phyloP scores from a whole-genome alignment of 2,329 filamentous ascomycete genomes.

The Amauroascus verrucosus region DNA sequence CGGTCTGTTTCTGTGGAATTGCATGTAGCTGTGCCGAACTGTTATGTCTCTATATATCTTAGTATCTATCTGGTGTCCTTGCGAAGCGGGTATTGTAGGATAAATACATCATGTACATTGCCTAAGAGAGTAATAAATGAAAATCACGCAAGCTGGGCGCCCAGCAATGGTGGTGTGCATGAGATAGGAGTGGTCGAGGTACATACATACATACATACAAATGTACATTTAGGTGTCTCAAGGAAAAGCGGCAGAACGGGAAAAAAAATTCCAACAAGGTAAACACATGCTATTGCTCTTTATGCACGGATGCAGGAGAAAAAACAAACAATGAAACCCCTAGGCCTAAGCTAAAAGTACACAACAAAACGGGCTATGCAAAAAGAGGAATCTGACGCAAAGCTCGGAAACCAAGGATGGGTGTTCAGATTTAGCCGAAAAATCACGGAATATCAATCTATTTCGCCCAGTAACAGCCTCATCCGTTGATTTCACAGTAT shows the following conservation, averaged over 20 bases:
- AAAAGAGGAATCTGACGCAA: neutral
- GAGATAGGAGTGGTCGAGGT: neutral
- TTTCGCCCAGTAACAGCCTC: neutral
- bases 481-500: neutral
- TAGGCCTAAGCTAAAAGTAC: slow-evolving; percentile 11
- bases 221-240: no score
- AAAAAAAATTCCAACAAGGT: neutral
- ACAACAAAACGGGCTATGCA: slow-evolving; percentile 1
- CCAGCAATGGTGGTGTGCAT: neutral
- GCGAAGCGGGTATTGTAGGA: no score
- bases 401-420: neutral
- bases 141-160: neutral
- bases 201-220: neutral
- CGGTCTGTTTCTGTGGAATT: no score
- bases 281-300: neutral
- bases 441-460: neutral
- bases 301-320: neutral
- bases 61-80: no score
- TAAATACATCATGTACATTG: no score
- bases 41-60: no score
- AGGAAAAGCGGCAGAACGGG: neutral
- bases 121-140: neutral
- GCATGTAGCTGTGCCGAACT: no score
- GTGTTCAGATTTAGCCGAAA: neutral
- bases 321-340: neutral